Conservation (phyloP, 2,329 filamentous ascomycete species). For the Colletotrichum echinochloae region DNA sequence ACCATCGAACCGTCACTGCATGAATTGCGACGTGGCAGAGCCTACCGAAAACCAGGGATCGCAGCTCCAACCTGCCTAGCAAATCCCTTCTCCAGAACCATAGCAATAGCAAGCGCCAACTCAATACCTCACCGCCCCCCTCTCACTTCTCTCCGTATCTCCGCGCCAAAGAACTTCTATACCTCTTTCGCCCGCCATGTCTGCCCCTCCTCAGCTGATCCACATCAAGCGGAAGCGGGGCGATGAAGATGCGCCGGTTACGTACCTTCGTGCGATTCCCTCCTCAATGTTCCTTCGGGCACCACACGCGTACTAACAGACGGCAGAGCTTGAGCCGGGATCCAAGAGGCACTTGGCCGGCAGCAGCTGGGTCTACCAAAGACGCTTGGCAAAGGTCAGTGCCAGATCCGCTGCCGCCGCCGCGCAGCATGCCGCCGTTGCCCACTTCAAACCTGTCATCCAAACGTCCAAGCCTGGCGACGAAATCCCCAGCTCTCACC, state of each 20-base stretch:
- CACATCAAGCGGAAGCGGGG: constrained; percentile 72
- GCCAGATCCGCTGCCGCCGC: constrained; percentile 43
- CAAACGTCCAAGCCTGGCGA: constrained; percentile 59
- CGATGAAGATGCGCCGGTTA: constrained; percentile 64
- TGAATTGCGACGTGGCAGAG: constrained; percentile 28
- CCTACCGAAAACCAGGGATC: not conserved
- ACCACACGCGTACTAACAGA: constrained; percentile 6
- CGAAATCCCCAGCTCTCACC: constrained; percentile 46
- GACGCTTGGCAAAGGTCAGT: constrained; percentile 54
- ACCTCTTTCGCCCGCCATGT: constrained; percentile 54
- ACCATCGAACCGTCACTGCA: constrained; percentile 11
- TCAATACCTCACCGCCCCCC: not conserved
- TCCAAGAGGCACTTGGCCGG: constrained; percentile 66
- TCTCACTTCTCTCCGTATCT: too few species aligned
- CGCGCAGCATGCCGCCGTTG: constrained; percentile 23
- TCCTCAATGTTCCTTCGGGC: not conserved
- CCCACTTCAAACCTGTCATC: constrained; percentile 57
- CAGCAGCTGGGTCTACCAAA: constrained; percentile 67
- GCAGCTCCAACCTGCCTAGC: not conserved
- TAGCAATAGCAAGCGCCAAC: not conserved
- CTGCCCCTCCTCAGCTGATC: constrained; percentile 69
- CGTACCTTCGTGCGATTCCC: constrained; percentile 63
- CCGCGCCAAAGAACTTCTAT: not conserved
- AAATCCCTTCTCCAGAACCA: not conserved
- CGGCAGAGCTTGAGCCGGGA: constrained; percentile 62